Conservation (phyloP, 352 stramenopile species). For the Pythium graminicola region DNA sequence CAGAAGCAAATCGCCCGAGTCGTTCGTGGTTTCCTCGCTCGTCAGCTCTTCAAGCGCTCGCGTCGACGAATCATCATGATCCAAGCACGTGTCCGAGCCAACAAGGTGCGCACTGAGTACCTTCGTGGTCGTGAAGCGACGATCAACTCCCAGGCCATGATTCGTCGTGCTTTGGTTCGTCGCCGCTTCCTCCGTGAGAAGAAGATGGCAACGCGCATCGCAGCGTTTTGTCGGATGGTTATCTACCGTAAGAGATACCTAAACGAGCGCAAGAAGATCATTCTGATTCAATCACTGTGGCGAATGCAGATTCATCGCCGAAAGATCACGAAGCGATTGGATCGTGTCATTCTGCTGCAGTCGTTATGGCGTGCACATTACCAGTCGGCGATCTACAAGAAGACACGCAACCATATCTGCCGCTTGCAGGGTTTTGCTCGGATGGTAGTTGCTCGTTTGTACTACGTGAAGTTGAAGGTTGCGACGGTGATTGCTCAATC, state of each 20-base stretch:
- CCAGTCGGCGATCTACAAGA: conserved; percentile 47
- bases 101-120: conserved; percentile 83
- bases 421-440: conserved; percentile 56
- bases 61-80: conserved; percentile 78
- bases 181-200: conserved; percentile 76
- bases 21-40: conserved; percentile 60
- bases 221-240: conserved; percentile 78
- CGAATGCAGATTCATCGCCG: conserved; percentile 64
- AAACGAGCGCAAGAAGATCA: conserved; percentile 54
- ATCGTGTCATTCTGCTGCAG: conserved; percentile 66
- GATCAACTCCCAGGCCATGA: conserved; percentile 86
- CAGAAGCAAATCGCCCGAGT: conserved; percentile 75
- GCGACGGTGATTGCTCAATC: conserved; percentile 62
- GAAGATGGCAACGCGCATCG: conserved; percentile 84
- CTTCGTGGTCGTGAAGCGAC: conserved; percentile 79
- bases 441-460: conserved; percentile 50
- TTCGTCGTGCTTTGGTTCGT: conserved; percentile 68
- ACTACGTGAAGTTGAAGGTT: conserved; percentile 45
- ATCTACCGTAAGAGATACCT: conserved; percentile 63
- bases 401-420: conserved; percentile 54
- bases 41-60: conserved; percentile 43
- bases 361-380: conserved; percentile 70
- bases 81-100: conserved; percentile 76
- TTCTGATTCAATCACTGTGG: conserved; percentile 75
- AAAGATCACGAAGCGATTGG: conserved; percentile 38